Evolutionary conservation across 352 stramenopile species (phyloP), one percentile per base, ranked within the genome.

Genomic region (Stramenopiles sp.): DNA sequence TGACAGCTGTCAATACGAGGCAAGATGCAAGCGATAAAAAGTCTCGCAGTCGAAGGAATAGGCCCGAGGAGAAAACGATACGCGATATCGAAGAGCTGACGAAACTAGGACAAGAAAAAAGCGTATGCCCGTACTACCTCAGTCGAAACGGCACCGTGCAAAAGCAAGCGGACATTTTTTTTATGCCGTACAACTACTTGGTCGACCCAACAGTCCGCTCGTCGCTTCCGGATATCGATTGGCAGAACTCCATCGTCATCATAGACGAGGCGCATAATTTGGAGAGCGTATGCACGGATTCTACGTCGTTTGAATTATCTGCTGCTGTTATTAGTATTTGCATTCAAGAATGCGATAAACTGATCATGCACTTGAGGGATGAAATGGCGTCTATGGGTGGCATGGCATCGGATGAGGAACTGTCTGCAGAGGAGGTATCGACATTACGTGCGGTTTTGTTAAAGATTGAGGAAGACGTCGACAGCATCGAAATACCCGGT

Each of bases 231-330:
- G 92, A 96, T 29, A 93, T 99, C 32, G 92, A 95, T 32, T 97
- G 97, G 83, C 88, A 95, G 71, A 97, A 98, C 86, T 87, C 95
- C 0, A 90, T 99, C 29, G 85, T 99, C 0, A 97, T 99, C 80
- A 98, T 99, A 82, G 97, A 99, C 83, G 97, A 99, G 86, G 97
- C 96, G 0, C 97, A 99, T 89, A 99, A 99, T 85, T 88, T 99
- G 78, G 95, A 98, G 82, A 90, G 94, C 0, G 89, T 96, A 32
- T 92, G 90, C 0, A 96, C 91, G 44, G 95, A 99, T 7, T 93
- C 93, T 7, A 92, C 95, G 8, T 99, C 95, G 1, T 98, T 98
- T 84, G 91, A 97, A 30, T 85, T 99, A 0, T 96, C 89, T 0
- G 96, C 91, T 27, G 89, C 87, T 1, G 93, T 98, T 82, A 92